phyloP scores from a whole-genome alignment of 1,139 yeast species.

The Pichia sp. region DNA sequence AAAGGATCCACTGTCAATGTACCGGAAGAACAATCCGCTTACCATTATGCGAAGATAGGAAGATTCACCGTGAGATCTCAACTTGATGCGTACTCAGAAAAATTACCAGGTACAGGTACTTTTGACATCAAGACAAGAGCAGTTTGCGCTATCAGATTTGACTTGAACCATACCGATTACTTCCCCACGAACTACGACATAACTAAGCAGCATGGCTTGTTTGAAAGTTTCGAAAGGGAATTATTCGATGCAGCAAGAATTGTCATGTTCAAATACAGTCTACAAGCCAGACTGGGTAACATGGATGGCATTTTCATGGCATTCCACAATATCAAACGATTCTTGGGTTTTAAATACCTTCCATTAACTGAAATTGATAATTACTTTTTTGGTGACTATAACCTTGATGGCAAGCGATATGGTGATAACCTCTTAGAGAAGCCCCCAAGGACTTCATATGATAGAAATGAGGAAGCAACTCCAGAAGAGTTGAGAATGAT shows the following conservation, averaged over 20 bases:
- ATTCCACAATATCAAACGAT: constrained; percentile 71
- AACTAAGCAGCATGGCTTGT: constrained; percentile 50
- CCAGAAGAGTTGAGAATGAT: constrained; percentile 8
- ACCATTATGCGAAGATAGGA: constrained; percentile 68
- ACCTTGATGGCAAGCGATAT: constrained; percentile 1
- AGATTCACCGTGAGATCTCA: constrained; percentile 82
- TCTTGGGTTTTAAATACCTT: constrained; percentile 88
- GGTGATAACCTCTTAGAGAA: constrained; percentile 5
- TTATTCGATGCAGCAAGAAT: constrained; percentile 66
- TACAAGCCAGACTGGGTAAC: constrained; percentile 91
- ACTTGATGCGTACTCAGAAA: constrained; percentile 69
- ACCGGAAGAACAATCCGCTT: constrained; percentile 26
- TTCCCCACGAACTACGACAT: constrained; percentile 59
- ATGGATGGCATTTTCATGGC: constrained; percentile 97
- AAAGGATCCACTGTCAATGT: constrained; percentile 12
- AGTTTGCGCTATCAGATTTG: constrained; percentile 77
- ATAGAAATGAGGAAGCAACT: too few relatives aligned
- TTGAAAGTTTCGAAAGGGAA: constrained; percentile 78
- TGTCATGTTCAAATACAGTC: constrained; percentile 72
- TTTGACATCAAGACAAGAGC: constrained; percentile 94
- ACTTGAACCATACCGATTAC: constrained; percentile 54
- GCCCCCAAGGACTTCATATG: too few relatives aligned
- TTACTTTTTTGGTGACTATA: constrained; percentile 35
- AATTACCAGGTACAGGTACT: constrained; percentile 85
- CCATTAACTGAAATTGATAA: constrained; percentile 69